These are phyloP conservation scores for Decorospora gaudefroyi DNA, from an alignment of 2,329 filamentous ascomycete species.

Conservation along the genomic window DNA sequence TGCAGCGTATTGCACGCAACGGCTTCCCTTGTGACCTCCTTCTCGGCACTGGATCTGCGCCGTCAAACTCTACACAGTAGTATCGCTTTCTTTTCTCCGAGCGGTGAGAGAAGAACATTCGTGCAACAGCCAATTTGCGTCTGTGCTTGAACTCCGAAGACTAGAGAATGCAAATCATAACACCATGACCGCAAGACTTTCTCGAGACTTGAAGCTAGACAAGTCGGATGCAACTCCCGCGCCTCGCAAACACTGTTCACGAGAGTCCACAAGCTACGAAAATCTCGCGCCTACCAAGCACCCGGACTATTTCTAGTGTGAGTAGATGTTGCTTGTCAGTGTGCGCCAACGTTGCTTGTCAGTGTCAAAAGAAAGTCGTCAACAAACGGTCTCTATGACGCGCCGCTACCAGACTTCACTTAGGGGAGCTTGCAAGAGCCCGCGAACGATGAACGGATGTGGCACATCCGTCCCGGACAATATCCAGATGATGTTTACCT, in stretches of 20 bases:
- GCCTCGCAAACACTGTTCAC: slow-evolving; percentile 1
- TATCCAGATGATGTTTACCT: slow-evolving; percentile 11
- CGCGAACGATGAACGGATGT: background rate
- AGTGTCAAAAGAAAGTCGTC: slow-evolving; percentile 6
- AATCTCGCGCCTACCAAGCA: no score
- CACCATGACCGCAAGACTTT: no score
- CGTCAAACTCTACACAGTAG: slow-evolving; percentile 7
- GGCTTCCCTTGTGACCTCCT: slow-evolving; percentile 15
- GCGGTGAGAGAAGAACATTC: slow-evolving; percentile 4
- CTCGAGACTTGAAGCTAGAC: background rate
- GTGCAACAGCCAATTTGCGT: background rate
- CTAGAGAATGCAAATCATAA: no score
- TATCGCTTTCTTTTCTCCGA: slow-evolving; percentile 5
- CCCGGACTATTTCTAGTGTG: no score
- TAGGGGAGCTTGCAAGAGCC: slow-evolving; percentile 1
- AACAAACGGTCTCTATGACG: slow-evolving; percentile 6
- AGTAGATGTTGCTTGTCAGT: no score
- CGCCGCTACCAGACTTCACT: slow-evolving; percentile 4
- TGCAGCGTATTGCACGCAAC: slow-evolving; percentile 22
- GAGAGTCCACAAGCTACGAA: slow-evolving; percentile 11
- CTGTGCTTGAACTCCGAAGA: no score
- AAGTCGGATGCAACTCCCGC: slow-evolving; percentile 3
- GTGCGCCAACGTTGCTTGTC: slow-evolving; percentile 10
- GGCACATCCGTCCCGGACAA: background rate
- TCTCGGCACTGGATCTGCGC: slow-evolving; percentile 8